A percentile compares a stretch with the other conserved stretches of the same genome.
phyloP scores from a whole-genome alignment of 2,329 filamentous ascomycete species.

The Lasiodiplodia theobromae region DNA sequence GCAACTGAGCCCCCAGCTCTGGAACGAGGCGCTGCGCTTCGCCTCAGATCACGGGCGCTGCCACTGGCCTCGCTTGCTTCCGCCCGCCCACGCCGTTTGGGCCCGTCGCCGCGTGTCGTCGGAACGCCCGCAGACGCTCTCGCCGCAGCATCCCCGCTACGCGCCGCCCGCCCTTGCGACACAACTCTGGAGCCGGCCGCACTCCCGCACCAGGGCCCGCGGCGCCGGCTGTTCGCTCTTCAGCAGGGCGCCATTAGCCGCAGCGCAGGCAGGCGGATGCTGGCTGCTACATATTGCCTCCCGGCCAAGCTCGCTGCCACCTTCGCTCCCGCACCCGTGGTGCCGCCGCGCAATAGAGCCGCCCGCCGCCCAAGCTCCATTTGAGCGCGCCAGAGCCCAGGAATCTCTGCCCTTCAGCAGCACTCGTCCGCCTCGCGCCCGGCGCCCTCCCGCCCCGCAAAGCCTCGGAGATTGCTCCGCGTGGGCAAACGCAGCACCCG shows the following conservation, averaged over 20 bases:
- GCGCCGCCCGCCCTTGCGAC: constrained; percentile 25
- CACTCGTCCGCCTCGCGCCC: constrained; percentile 6
- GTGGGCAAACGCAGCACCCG: neutral
- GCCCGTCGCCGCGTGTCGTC: constrained; percentile 22
- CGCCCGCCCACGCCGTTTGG: constrained; percentile 26
- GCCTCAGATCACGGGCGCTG: constrained; percentile 21
- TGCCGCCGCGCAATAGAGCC: constrained; percentile 24
- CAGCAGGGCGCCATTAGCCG: constrained; percentile 27
- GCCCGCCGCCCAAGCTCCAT: constrained; percentile 18
- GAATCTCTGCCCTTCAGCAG: neutral
- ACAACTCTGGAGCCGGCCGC: constrained; percentile 21
- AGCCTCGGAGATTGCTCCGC: constrained; percentile 25
- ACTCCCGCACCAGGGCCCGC: constrained; percentile 21
- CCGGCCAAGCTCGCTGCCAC: constrained; percentile 25
- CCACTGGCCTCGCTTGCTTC: constrained; percentile 24
- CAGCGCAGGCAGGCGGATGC: constrained; percentile 27
- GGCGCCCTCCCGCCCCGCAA: constrained; percentile 8
- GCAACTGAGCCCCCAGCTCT: constrained; percentile 16
- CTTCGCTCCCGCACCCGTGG: constrained; percentile 17
- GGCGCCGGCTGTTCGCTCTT: constrained; percentile 23
- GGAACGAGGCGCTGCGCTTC: constrained; percentile 10
- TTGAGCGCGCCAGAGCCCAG: constrained; percentile 20
- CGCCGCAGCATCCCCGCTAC: constrained; percentile 19
- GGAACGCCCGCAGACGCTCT: constrained; percentile 27
- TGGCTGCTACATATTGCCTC: constrained; percentile 26